Evolutionary conservation across 129 eudicot genomes (phyloP), one percentile per base, ranked within the genome.

Genomic region (Rutidosis leptorrhynchoides): DNA sequence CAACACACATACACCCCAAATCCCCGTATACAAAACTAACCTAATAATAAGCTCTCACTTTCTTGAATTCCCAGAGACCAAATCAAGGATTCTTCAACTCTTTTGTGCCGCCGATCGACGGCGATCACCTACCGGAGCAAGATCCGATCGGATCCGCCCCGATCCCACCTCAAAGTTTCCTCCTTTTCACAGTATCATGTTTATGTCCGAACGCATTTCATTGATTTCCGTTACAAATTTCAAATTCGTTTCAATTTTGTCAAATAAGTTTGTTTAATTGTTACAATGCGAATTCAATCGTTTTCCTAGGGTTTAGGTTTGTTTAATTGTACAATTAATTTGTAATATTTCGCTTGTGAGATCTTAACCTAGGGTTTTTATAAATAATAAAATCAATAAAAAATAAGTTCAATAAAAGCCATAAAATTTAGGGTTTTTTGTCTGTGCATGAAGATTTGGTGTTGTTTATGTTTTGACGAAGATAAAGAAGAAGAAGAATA

Each of bases 391-490:
- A 49, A n/a, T 17, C 23, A 49, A 49, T 27, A n/a, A n/a, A n/a
- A n/a, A n/a, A n/a, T n/a, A n/a, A n/a, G n/a, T n/a, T n/a, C n/a
- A n/a, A n/a, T n/a, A n/a, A 59, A 60, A 28, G 19, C 33, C 49
- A 56, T 32, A 66, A 30, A 32, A 10, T 6, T 61, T 51, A 55
- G 74, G 78, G 82, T 26, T 40, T 71, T 5, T 58, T 63, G 17
- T 74, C 51, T 49, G 85, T 88, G 88, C 67, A 82, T 82, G 89
- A 88, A 55, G 92, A 71, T 85, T 85, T 84, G 88, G 79, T 88
- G 89, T 61, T 88, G 79, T 52, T 75, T 78, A 77, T 76, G 89
- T 53, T 78, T 78, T 37, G 83, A 82, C 23, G 74, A 60, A 57
- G 87, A 71, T 61, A 72, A 83, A 63, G 77, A 65, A 73, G 83